phyloP scores from a whole-genome alignment of 257 asterid genomes.

The Solanum medicagineum region DNA sequence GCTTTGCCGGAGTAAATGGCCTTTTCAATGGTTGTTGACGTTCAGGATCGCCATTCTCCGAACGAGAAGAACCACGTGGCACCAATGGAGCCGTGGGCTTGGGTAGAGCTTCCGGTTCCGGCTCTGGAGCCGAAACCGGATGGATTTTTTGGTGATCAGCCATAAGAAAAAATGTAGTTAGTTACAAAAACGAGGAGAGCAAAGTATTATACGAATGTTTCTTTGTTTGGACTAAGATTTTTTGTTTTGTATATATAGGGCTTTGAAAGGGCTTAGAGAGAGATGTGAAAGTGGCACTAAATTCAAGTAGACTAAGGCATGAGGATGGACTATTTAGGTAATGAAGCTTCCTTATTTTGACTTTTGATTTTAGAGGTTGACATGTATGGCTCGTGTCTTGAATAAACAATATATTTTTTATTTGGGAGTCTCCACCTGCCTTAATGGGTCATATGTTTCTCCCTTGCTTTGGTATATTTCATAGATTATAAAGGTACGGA shows the following conservation, averaged over 20 bases:
- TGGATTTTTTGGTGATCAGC: conserved; percentile 64
- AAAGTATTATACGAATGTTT: neutral
- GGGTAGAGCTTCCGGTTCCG: neutral
- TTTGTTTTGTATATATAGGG: neutral
- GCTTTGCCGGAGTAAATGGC: conserved; percentile 3
- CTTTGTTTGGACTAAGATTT: neutral
- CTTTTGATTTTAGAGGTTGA: neutral
- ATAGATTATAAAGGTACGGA: neutral
- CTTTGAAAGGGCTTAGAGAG: neutral
- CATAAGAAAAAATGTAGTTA: conserved; percentile 17
- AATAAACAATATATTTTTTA: neutral
- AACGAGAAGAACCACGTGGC: conserved; percentile 33
- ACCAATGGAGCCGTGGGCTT: conserved; percentile 57
- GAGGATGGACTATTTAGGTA: neutral
- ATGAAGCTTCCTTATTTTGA: neutral
- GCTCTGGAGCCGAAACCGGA: conserved; percentile 51
- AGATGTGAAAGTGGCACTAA: neutral
- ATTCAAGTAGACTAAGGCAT: neutral
- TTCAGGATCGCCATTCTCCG: conserved; percentile 74
- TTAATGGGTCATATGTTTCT: neutral
- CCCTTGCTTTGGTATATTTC: neutral
- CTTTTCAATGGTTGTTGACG: neutral
- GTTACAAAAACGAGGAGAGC: neutral
- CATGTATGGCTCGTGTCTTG: neutral
- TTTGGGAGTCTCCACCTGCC: neutral